A percentile compares a stretch with the other conserved stretches of the same genome.
These are phyloP conservation scores for Axilococcus clingmanii DNA, from an alignment of 139 green algal genomes.

Conservation along the genomic window DNA sequence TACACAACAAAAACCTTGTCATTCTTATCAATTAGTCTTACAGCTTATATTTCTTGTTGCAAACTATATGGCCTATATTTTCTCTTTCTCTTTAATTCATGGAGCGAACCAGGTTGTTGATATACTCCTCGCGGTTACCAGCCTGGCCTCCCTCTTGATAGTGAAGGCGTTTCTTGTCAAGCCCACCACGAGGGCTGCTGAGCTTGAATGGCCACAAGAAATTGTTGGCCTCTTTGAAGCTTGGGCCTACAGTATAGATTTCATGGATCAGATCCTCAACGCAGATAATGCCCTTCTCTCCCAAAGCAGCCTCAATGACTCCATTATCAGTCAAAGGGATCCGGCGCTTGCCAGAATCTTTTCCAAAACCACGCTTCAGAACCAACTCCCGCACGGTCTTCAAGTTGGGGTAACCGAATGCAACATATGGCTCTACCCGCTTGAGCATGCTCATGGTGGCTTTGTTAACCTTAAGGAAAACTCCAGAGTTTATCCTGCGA, in stretches of 20 bases:
- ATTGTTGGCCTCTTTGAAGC: conserved; percentile 96
- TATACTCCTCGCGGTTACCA: conserved; percentile 92
- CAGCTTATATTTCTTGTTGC: neutral
- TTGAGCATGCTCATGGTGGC: conserved; percentile 92
- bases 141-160: conserved; percentile 97
- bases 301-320: conserved; percentile 84
- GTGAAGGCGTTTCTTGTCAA: conserved; percentile 92
- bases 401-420: conserved; percentile 95
- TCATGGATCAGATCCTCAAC: conserved; percentile 99
- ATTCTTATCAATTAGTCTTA: neutral
- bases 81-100: conserved; percentile 76
- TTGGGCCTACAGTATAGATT: conserved; percentile 86
- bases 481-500: conserved; percentile 95
- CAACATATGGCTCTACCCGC: conserved; percentile 95
- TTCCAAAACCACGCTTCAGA: conserved; percentile 98
- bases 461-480: conserved; percentile 98
- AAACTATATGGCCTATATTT: conserved; percentile 2
- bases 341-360: conserved; percentile 80
- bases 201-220: conserved; percentile 99
- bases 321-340: conserved; percentile 96
- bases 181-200: conserved; percentile 62
- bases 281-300: conserved; percentile 94
- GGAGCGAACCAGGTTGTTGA: conserved; percentile 88
- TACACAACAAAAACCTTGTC: neutral
- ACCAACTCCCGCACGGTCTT: conserved; percentile 97